A percentile compares a stretch with the other conserved stretches of the same genome.
These are phyloP conservation scores for Cryptosporidium canis DNA, from an alignment of 169 alveolate genomes.

Conservation along the genomic window DNA sequence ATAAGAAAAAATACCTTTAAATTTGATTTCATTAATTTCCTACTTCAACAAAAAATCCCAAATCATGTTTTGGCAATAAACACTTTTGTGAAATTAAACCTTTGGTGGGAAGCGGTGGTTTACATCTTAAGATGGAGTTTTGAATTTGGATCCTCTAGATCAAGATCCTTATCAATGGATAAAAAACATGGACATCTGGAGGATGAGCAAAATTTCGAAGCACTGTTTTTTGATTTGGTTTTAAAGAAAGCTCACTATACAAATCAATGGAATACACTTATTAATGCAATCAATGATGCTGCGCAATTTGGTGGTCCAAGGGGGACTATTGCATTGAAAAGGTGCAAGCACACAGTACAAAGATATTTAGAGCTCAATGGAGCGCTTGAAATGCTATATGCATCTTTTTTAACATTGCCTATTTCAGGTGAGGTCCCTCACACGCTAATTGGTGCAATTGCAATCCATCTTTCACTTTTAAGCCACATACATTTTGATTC, in stretches of 20 bases:
- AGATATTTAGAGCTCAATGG: conserved; percentile 32
- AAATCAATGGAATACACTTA: conserved; percentile 7
- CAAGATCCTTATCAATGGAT: conserved; percentile 24
- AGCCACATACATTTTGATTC: conserved; percentile 28
- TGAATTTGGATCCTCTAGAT: conserved; percentile 24
- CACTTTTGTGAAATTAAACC: conserved; percentile 42
- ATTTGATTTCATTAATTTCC: not conserved
- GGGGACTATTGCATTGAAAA: conserved; percentile 9
- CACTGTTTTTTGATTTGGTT: conserved; percentile 20
- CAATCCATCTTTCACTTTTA: conserved; percentile 45
- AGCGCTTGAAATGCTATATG: conserved; percentile 56
- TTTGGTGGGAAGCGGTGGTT: conserved; percentile 71
- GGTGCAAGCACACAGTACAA: conserved; percentile 35
- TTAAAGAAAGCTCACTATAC: conserved; percentile 25
- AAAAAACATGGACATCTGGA: not conserved
- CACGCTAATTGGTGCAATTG: conserved; percentile 44
- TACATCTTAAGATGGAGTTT: conserved; percentile 63
- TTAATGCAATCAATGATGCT: conserved; percentile 39
- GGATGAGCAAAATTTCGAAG: conserved; percentile 19
- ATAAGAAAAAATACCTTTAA: not conserved
- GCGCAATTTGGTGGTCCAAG: conserved; percentile 56
- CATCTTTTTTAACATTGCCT: not conserved
- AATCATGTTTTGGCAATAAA: conserved; percentile 34
- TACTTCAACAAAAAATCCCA: not conserved
- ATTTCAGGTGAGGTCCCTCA: conserved; percentile 24